A percentile compares a stretch with the other conserved stretches of the same genome.
Conservation (phyloP, 2,329 filamentous ascomycete genomes). For the Monilinia fructicola region DNA sequence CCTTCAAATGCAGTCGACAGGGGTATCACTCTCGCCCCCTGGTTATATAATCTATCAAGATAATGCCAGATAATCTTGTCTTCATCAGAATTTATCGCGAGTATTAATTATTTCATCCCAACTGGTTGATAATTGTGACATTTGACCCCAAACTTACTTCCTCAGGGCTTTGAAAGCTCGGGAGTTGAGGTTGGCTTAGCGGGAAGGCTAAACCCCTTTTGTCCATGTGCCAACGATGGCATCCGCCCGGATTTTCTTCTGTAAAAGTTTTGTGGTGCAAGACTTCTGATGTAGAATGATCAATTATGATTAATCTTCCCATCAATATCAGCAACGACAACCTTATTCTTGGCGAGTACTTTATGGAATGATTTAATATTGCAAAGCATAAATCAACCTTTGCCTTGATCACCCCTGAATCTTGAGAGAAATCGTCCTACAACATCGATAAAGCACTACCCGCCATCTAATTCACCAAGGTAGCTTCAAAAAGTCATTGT, state of each 20-base stretch:
- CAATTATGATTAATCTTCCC: neutral
- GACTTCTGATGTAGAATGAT: neutral
- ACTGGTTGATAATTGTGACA: neutral
- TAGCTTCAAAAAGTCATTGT: neutral
- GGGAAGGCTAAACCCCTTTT: constrained; percentile 17
- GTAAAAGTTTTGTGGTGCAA: constrained; percentile 18
- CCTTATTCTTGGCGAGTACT: neutral
- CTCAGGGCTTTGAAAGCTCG: constrained; percentile 17
- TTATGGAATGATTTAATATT: no score
- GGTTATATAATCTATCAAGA: neutral
- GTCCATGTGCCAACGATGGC: constrained; percentile 21
- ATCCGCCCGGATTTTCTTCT: constrained; percentile 19
- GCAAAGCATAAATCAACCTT: neutral
- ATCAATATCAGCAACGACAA: constrained; percentile 5
- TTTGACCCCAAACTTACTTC: neutral
- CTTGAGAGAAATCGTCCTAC: neutral
- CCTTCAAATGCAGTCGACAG: neutral
- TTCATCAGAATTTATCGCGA: constrained; percentile 2
- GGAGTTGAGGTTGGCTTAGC: constrained; percentile 22
- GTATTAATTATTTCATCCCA: neutral
- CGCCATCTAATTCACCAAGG: neutral
- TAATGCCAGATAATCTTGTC: neutral
- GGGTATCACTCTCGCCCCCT: constrained; percentile 7
- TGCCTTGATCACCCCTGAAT: constrained; percentile 21
- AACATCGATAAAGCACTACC: constrained; percentile 6